phyloP scores from a whole-genome alignment of 2,329 filamentous ascomycete species.

The Talaromyces sp. region DNA sequence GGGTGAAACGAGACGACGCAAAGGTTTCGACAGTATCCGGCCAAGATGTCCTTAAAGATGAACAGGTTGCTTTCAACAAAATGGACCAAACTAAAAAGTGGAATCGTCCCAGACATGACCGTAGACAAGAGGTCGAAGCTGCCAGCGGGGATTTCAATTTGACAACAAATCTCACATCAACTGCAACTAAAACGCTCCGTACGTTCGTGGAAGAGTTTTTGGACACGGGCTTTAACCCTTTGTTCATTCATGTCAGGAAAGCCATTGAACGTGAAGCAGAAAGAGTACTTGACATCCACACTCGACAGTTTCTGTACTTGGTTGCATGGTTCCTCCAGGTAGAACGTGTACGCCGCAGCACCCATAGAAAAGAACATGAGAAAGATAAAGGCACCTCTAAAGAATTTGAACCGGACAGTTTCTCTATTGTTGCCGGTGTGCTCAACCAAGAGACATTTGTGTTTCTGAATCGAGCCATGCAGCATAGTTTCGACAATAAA shows the following conservation, averaged over 20 bases:
- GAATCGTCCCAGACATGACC: conserved; percentile 66
- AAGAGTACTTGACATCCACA: conserved; percentile 70
- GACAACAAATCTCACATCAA: conserved; percentile 61
- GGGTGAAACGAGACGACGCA: conserved; percentile 81
- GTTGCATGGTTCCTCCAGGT: conserved; percentile 89
- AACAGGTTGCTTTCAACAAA: conserved; percentile 69
- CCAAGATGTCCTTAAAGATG: conserved; percentile 73
- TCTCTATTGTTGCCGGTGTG: conserved; percentile 80
- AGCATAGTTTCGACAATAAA: conserved; percentile 72
- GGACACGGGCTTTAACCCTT: conserved; percentile 89
- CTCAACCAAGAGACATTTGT: conserved; percentile 95
- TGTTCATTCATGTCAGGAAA: conserved; percentile 78
- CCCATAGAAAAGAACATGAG: conserved; percentile 50
- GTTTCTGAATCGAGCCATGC: conserved; percentile 76
- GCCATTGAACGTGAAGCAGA: conserved; percentile 86
- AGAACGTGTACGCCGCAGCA: conserved; percentile 65
- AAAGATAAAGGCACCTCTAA: conserved; percentile 43
- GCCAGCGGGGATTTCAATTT: conserved; percentile 67
- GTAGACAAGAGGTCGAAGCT: conserved; percentile 57
- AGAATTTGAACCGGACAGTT: conserved; percentile 64
- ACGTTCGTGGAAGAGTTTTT: conserved; percentile 88
- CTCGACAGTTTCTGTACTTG: conserved; percentile 84
- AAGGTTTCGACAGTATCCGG: conserved; percentile 84
- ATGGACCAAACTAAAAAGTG: conserved; percentile 90
- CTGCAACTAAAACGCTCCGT: conserved; percentile 71